These are phyloP conservation scores for Logfia minima DNA, from an alignment of 129 eudicot species.

Conservation along the genomic window DNA sequence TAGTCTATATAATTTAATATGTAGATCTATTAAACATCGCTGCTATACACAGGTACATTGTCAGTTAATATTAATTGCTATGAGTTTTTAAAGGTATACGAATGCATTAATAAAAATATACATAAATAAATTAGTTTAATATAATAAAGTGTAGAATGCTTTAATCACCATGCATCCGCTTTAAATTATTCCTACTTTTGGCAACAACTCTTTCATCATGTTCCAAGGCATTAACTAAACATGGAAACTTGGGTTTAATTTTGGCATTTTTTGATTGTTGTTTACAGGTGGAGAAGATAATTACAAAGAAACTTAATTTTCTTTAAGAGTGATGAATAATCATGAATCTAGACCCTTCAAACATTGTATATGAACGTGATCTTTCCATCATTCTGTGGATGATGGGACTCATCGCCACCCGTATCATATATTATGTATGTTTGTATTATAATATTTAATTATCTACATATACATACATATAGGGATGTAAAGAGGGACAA, in stretches of 20 bases:
- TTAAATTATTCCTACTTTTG: slow-evolving; percentile 68
- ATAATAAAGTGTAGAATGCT: slow-evolving; percentile 41
- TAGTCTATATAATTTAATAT: no score
- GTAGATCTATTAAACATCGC: no score
- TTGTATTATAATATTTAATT: neutral
- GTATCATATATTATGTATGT: slow-evolving; percentile 4
- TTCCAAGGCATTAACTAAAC: slow-evolving; percentile 36
- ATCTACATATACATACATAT: no score
- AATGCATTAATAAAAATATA: no score
- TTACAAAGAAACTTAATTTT: slow-evolving; percentile 47
- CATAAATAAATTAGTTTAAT: neutral
- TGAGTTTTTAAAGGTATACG: no score
- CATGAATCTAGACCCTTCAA: slow-evolving; percentile 39
- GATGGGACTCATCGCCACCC: slow-evolving; percentile 72
- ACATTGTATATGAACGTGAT: slow-evolving; percentile 44
- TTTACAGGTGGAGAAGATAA: slow-evolving; percentile 43
- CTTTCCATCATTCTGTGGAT: slow-evolving; percentile 38
- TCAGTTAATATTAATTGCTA: no score
- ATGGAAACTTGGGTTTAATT: slow-evolving; percentile 46
- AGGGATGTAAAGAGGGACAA: no score
- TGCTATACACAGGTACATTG: no score
- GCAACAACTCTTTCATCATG: slow-evolving; percentile 50
- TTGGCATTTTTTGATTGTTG: slow-evolving; percentile 25
- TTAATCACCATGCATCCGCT: slow-evolving; percentile 76
- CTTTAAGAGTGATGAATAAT: slow-evolving; percentile 51